Percentiles rank a stretch among this genome's conserved stretches.
phyloP scores from a whole-genome alignment of 2,329 filamentous ascomycete species.

The Chaetothyriales sp. region DNA sequence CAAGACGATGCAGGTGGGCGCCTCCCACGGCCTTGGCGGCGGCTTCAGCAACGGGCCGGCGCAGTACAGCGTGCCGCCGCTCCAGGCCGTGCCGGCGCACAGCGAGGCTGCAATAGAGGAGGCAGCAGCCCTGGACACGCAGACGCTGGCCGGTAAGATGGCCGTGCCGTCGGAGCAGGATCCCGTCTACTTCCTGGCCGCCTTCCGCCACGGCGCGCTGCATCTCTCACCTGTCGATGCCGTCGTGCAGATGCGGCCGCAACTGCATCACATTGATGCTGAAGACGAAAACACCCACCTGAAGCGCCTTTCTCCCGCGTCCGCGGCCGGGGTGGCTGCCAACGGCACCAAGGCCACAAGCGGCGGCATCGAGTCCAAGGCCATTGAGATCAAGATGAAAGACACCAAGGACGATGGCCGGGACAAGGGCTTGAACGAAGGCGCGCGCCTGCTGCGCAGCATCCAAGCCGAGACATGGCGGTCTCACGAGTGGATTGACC shows the following conservation, averaged over 20 bases:
- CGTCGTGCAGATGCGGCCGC: conserved; percentile 76
- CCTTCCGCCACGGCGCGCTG: conserved; percentile 72
- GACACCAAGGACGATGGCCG: conserved; percentile 38
- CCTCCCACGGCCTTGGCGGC: conserved; percentile 56
- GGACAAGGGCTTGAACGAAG: conserved; percentile 45
- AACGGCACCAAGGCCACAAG: conserved; percentile 20
- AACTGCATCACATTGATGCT: conserved; percentile 88
- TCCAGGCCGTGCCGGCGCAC: conserved; percentile 32
- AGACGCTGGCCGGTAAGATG: conserved; percentile 76
- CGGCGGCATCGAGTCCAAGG: conserved; percentile 48
- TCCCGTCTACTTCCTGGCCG: conserved; percentile 71
- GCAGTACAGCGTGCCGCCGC: conserved; percentile 1
- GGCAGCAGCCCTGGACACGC: conserved; percentile 61
- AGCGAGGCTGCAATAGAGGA: conserved; percentile 54
- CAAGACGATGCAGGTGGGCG: conserved; percentile 42
- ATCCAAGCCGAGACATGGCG: conserved; percentile 78
- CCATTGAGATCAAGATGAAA: conserved; percentile 80
- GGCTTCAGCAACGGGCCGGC: conserved; percentile 52
- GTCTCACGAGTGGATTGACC: conserved; percentile 64
- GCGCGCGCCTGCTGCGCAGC: conserved; percentile 60
- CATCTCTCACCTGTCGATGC: conserved; percentile 75
- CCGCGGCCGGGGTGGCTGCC: conserved; percentile 14
- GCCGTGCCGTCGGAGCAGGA: conserved; percentile 56
- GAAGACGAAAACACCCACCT: conserved; percentile 55
- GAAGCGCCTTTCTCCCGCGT: conserved; percentile 26